Percentiles rank a stretch among this genome's conserved stretches.
phyloP scores from a whole-genome alignment of 179 eudicot genomes.

The Gypsophila paniculata region DNA sequence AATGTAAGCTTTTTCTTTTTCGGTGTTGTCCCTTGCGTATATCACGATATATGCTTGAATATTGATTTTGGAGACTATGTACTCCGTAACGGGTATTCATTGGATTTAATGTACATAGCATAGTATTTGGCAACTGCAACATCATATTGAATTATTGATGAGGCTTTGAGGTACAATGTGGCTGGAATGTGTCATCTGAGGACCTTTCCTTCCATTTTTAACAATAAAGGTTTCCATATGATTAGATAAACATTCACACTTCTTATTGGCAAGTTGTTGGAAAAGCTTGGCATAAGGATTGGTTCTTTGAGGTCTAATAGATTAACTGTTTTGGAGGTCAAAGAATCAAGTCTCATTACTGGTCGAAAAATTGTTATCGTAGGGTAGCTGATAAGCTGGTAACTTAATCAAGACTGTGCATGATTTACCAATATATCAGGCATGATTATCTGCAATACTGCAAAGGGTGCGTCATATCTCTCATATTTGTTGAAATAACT shows the following conservation, averaged over 20 bases:
- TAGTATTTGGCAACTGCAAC: background rate
- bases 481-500: background rate
- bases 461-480: background rate
- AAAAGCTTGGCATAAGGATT: background rate
- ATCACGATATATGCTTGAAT: background rate
- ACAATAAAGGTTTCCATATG: too few relatives aligned
- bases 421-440: background rate
- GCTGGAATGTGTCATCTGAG: background rate
- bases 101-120: background rate
- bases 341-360: background rate
- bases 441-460: background rate
- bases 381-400: background rate
- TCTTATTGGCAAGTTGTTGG: background rate
- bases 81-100: background rate
- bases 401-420: background rate
- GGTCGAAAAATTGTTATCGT: background rate
- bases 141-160: background rate
- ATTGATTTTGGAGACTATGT: background rate
- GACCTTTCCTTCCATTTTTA: background rate
- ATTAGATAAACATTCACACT: background rate
- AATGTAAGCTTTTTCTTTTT: slow-evolving; percentile 46
- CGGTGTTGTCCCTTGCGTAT: background rate
- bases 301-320: background rate
- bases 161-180: background rate
- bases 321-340: background rate